Base-by-base conservation (phyloP, 805 yeast genomes). In the Candida namnaoensis region DNA sequence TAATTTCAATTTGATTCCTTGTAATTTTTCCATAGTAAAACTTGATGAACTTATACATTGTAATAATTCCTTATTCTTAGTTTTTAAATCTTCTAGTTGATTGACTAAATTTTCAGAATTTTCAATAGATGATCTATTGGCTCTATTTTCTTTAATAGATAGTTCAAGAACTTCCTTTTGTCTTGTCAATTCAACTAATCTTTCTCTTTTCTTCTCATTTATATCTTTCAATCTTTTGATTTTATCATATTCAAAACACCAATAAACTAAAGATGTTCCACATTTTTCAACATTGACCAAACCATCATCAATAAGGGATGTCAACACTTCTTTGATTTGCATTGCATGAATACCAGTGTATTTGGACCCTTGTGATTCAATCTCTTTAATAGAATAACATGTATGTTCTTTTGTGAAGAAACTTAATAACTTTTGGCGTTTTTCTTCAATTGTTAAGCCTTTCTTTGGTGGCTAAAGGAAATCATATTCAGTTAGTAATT, bases 271-370 rank as follows among this genome's bases (percentile, higher is more conserved):
- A 12, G 71, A 62, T 12, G 63, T 60, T 0, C 83, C 84, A 52
- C 82, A 76, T 53, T 77, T 78, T 45, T 73, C 78, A 34, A 66
- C 64, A 36, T 65, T 66, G 7, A 76, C 64, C 28, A 73, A 48
- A 24, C 64, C 69, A 40, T 76, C 82, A 46, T 74, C 79, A 9
- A 73, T 50, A 43, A 76, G 61, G 4, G 53, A 47, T 35, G 70
- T 71, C 9, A 76, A 47, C 2, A 76, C 46, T 9, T 72, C 78
- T 48, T 77, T 76, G 35, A 76, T 72, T 39, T 72, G 70, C 74
- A 75, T 74, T 0, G 76, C 52, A n/a, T 73, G 66, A 7, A 76
- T 66, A 0, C 78, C 78, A 0, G 68, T 64, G 35, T 53, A 56
- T 38, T 58, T 59, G 40, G 75, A 63, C 1, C 66, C 77, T 9